Evolutionary conservation across 495 filamentous ascomycete genomes (phyloP), one percentile per base, ranked within the genome.

Genomic region (Penicillium fimorum): DNA sequence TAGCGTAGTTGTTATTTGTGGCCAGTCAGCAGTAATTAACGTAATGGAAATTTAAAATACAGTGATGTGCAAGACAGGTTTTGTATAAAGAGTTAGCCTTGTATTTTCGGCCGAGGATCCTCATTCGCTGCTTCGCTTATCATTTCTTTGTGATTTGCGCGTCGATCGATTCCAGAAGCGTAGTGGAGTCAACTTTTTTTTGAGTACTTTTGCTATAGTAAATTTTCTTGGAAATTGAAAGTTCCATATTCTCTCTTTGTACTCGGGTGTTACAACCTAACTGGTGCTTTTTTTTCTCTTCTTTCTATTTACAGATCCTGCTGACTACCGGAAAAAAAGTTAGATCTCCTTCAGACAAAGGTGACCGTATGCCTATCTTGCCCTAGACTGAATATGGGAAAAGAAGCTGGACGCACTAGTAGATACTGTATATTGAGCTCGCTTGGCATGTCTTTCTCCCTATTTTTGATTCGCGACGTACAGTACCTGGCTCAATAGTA

Each of bases 61-160:
- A 44, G 8, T 10, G 4, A 15, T 43, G 12, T 29, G 17, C 3
- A 9, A 47, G 33, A 37, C 33, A 37, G 15, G 15, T 13, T 37
- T 35, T 6, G 13, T 37, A 12, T 9, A 37, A 5, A 7, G 33
- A 3, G 13, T 7, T 38, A 38, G 35, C 15, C 8, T 17, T 38
- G 22, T 24, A 32, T 12, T 47, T 33, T 35, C 43, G 35, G 43
- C 12, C 25, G 33, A 7, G 5, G 5, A 15, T 37, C 18, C 44
- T 43, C 17, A 61, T 61, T 61, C 49, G 59, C 45, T 35, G 50
- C 38, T 47, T 58, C 44, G 55, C 56, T 58, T 58, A 54, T 58
- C 55, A 48, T 54, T 20, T 43, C 24, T 43, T 57, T 41, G 35
- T 30, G 49, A 37, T 27, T 18, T 25, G 44, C 33, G 25, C 20